Percentiles rank a stretch among this genome's conserved stretches.
Evolutionary conservation across 1,139 yeast species (phyloP).

Genomic region (Yamadazyma epiphylla): DNA sequence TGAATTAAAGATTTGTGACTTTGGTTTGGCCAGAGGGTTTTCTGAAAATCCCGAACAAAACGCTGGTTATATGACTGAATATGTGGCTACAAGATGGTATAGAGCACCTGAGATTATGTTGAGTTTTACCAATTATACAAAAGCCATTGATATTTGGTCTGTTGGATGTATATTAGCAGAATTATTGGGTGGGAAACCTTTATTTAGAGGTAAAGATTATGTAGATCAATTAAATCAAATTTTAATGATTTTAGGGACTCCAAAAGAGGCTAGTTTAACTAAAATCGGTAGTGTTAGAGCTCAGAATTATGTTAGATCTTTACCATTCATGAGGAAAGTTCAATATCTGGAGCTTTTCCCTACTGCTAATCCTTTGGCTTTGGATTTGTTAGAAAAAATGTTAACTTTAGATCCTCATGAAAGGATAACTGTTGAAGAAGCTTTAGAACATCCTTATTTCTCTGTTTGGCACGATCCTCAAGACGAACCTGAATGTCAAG

Average conservation of each 20-base stretch:
- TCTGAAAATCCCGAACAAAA: conserved; percentile 80
- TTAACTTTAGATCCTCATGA: conserved; percentile 82
- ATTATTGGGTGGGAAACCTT: conserved; percentile 84
- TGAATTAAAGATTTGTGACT: conserved; percentile 93
- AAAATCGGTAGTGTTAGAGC: conserved; percentile 89
- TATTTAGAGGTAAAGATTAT: conserved; percentile 91
- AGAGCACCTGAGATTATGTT: conserved; percentile 97
- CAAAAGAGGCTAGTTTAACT: conserved; percentile 75
- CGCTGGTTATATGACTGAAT: conserved; percentile 90
- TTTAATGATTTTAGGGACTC: conserved; percentile 82
- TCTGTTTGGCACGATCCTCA: conserved; percentile 95
- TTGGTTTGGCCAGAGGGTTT: conserved; percentile 95
- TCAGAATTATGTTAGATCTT: conserved; percentile 83
- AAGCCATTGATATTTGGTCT: conserved; percentile 96
- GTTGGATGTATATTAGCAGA: conserved; percentile 97
- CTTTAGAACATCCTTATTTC: conserved; percentile 84
- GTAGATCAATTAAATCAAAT: conserved; percentile 94
- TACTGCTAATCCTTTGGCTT: conserved; percentile 78
- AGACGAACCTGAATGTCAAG: conserved; percentile 86
- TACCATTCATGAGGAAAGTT: conserved; percentile 79
- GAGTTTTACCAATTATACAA: conserved; percentile 87
- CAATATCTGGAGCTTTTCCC: conserved; percentile 78
- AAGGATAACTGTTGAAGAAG: conserved; percentile 86
- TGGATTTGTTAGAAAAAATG: conserved; percentile 79
- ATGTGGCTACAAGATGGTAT: conserved; percentile 98